These are phyloP conservation scores for Xylariaceae sp. DNA, from an alignment of 2,329 filamentous ascomycete species.

Conservation along the genomic window DNA sequence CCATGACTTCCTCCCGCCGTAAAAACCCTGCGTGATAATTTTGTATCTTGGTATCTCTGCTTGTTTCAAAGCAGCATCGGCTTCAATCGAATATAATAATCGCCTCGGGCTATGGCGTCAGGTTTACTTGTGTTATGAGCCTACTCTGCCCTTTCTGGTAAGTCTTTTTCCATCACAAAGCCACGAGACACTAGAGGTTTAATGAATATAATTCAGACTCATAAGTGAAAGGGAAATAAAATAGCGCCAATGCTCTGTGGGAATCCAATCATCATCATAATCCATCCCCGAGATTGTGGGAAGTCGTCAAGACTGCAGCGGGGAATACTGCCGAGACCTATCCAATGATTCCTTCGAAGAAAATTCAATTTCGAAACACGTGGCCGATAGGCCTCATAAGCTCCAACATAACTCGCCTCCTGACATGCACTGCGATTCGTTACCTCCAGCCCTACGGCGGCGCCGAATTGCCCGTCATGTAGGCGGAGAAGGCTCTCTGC, in stretches of 20 bases:
- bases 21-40: no score
- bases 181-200: not conserved
- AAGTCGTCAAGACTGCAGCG: not conserved
- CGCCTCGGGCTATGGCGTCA: no score
- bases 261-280: not conserved
- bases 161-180: no score
- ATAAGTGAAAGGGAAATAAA: not conserved
- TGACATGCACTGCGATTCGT: not conserved
- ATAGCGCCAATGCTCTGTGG: not conserved
- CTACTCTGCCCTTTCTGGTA: no score
- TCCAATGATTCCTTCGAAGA: not conserved
- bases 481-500: slow-evolving; percentile 56
- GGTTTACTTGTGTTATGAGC: no score
- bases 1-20: no score
- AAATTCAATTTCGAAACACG: not conserved
- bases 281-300: not conserved
- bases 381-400: not conserved
- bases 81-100: no score
- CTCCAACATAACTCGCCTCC: not conserved
- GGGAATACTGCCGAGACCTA: not conserved
- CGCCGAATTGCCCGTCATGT: slow-evolving; percentile 51
- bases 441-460: slow-evolving; percentile 31
- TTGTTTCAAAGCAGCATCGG: no score
- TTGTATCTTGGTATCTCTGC: no score
- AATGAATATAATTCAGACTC: not conserved